Evolutionary conservation across 768 basidiomycete genomes (phyloP).

Genomic region (Boletus edulis): DNA sequence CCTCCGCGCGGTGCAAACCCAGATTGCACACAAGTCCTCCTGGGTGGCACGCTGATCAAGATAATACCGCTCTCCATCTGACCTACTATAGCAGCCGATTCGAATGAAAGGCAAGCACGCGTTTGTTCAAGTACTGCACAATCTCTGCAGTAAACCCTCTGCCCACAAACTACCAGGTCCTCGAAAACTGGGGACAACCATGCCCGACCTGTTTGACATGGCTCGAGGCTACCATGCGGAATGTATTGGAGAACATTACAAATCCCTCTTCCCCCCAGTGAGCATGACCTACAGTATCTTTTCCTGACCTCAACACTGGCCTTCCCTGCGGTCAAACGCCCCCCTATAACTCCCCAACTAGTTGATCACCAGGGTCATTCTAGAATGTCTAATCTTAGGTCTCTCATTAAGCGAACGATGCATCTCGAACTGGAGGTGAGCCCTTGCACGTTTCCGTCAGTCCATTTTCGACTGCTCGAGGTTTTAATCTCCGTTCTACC

Average conservation of each 20-base stretch:
- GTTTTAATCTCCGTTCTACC: not conserved
- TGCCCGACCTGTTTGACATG: not conserved
- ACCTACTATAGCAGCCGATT: not conserved
- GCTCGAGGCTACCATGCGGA: not conserved
- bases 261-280: no score
- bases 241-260: not conserved
- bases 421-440: slow-evolving; percentile 11
- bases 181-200: no score
- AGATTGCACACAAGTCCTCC: no score
- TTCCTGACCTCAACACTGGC: not conserved
- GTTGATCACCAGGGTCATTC: not conserved
- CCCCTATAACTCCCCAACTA: not conserved
- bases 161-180: not conserved
- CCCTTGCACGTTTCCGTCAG: not conserved
- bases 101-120: not conserved
- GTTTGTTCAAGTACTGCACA: slow-evolving; percentile 1
- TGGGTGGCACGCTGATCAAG: no score
- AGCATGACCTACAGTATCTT: not conserved
- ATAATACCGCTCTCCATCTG: no score
- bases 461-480: not conserved
- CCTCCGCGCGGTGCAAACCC: no score
- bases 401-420: slow-evolving; percentile 4
- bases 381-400: slow-evolving; percentile 6
- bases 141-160: not conserved
- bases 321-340: not conserved